Percentiles rank a stretch among this genome's conserved stretches.
phyloP scores from a whole-genome alignment of 768 basidiomycete species.

The Sarcodon aspratus region DNA sequence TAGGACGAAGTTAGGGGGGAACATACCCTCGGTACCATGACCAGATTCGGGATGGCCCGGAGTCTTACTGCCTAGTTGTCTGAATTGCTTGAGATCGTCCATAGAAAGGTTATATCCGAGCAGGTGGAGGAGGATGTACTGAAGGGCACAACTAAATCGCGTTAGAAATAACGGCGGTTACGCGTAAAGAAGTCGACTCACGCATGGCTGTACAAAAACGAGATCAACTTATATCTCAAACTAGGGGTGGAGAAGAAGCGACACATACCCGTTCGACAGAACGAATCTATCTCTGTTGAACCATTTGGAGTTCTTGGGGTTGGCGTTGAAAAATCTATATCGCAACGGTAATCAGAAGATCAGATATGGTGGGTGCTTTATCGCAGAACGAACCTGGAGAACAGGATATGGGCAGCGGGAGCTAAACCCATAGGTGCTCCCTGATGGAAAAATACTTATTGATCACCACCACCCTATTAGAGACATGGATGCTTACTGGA shows the following conservation, averaged over 20 bases:
- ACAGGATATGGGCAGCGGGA: conserved; percentile 70
- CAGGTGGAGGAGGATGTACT: conserved; percentile 87
- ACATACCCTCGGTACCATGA: conserved; percentile 45
- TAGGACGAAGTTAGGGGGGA: background rate
- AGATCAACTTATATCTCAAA: conserved; percentile 7
- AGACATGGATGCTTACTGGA: conserved; percentile 42
- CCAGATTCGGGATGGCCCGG: conserved; percentile 86
- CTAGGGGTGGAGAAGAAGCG: background rate
- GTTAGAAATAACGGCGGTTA: background rate
- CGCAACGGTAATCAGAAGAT: background rate
- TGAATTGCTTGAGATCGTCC: conserved; percentile 90
- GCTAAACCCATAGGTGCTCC: conserved; percentile 95
- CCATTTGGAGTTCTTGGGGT: conserved; percentile 86
- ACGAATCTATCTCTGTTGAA: conserved; percentile 96
- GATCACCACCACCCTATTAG: background rate
- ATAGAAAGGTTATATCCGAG: conserved; percentile 85
- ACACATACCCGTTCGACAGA: conserved; percentile 80
- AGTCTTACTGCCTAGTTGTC: conserved; percentile 81
- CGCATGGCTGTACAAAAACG: conserved; percentile 47
- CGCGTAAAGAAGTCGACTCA: conserved; percentile 27
- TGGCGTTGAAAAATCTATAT: conserved; percentile 72
- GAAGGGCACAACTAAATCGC: conserved; percentile 69
- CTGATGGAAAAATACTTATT: conserved; percentile 15
- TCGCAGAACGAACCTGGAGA: conserved; percentile 42
- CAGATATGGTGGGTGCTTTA: conserved; percentile 7